Percentiles rank a stretch among this genome's conserved stretches.
These are phyloP conservation scores for Globisporangium nodosum DNA, from an alignment of 352 stramenopile species.

Conservation along the genomic window DNA sequence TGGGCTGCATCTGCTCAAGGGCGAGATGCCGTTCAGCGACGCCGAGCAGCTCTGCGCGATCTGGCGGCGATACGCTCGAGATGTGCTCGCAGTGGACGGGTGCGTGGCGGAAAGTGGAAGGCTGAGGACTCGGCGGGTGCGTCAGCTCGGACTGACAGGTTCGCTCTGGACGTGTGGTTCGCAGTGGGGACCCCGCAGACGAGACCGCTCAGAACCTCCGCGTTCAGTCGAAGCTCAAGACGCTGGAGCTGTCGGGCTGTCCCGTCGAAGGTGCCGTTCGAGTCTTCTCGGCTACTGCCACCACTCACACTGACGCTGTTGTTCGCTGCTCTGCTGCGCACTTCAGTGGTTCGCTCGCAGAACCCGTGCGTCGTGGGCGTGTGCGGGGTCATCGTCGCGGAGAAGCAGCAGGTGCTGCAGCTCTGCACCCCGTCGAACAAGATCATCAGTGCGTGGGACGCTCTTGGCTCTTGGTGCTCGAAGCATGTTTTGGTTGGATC, in stretches of 20 bases:
- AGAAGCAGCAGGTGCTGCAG: slow-evolving; percentile 56
- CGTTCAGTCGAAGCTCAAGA: slow-evolving; percentile 50
- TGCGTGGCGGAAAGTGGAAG: neutral
- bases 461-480: neutral
- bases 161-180: neutral
- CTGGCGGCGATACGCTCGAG: slow-evolving; percentile 53
- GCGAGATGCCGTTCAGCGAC: slow-evolving; percentile 40
- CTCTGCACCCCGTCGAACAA: slow-evolving; percentile 28
- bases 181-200: slow-evolving; percentile 13
- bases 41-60: slow-evolving; percentile 60
- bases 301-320: neutral
- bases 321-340: neutral
- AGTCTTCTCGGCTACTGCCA: neutral
- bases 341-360: slow-evolving; percentile 40
- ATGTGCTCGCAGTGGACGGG: slow-evolving; percentile 43
- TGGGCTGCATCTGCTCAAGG: slow-evolving; percentile 47
- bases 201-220: slow-evolving; percentile 14
- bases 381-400: slow-evolving; percentile 53
- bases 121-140: neutral
- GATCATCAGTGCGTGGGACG: slow-evolving; percentile 46
- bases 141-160: neutral
- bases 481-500: too few species aligned
- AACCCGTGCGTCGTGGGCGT: slow-evolving; percentile 55
- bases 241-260: slow-evolving; percentile 63
- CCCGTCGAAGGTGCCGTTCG: slow-evolving; percentile 44